A percentile compares a stretch with the other conserved stretches of the same genome.
These are phyloP conservation scores for Penicillium parvum DNA, from an alignment of 495 filamentous ascomycete species.

Conservation along the genomic window DNA sequence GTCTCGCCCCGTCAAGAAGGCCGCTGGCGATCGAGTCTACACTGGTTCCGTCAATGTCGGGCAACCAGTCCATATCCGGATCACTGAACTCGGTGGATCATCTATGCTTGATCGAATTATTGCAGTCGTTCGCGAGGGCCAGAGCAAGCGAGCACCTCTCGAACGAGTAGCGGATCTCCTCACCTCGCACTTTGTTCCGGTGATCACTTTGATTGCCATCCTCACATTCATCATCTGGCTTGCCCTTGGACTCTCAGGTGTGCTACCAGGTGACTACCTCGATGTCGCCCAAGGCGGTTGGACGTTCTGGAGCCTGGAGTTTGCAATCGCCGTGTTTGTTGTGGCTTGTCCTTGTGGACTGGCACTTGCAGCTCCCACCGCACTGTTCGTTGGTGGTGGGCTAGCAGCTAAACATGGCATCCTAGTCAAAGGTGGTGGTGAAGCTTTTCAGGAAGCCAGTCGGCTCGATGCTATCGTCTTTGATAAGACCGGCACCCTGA, in stretches of 20 bases:
- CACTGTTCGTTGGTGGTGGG: slow-evolving; percentile 86
- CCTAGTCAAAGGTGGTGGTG: slow-evolving; percentile 89
- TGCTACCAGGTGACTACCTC: slow-evolving; percentile 61
- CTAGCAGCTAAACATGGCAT: slow-evolving; percentile 86
- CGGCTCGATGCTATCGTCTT: slow-evolving; percentile 83
- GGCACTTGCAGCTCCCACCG: slow-evolving; percentile 87
- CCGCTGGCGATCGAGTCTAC: slow-evolving; percentile 65
- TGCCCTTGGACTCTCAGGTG: slow-evolving; percentile 63
- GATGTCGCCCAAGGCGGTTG: slow-evolving; percentile 68
- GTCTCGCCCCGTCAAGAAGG: slow-evolving; percentile 70
- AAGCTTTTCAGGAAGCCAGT: slow-evolving; percentile 93
- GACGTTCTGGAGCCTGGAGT: slow-evolving; percentile 83
- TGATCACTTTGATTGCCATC: slow-evolving; percentile 76
- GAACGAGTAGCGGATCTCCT: slow-evolving; percentile 80
- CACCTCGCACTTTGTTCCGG: slow-evolving; percentile 85
- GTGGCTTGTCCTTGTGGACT: slow-evolving; percentile 93
- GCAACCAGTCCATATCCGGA: slow-evolving; percentile 60
- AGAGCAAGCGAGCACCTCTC: slow-evolving; percentile 80
- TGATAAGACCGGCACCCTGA: slow-evolving; percentile 94
- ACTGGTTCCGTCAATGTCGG: slow-evolving; percentile 85
- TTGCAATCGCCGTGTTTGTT: slow-evolving; percentile 92
- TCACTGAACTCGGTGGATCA: slow-evolving; percentile 66
- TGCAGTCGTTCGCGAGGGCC: slow-evolving; percentile 82
- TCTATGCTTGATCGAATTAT: slow-evolving; percentile 95
- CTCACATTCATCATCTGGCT: slow-evolving; percentile 84